Conservation (phyloP, 768 basidiomycete species). For the Termitomyces sp. region DNA sequence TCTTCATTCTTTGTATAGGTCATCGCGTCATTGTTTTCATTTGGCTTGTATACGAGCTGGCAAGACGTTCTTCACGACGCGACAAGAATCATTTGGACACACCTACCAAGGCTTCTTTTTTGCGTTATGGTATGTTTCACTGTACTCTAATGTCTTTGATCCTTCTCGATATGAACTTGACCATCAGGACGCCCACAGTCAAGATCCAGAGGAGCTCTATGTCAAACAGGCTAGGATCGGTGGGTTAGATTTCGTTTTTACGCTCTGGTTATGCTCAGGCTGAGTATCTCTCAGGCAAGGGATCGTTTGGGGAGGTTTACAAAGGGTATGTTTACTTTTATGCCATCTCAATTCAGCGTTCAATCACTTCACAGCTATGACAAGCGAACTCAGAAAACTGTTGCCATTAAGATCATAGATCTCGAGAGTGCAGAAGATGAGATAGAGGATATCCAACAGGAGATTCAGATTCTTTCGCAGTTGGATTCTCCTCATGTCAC, state of each 20-base stretch:
- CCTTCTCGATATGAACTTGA: conserved; percentile 25
- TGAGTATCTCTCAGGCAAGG: conserved; percentile 65
- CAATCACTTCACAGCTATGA: conserved; percentile 63
- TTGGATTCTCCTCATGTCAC: conserved; percentile 96
- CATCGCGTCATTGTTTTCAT: conserved; percentile 5
- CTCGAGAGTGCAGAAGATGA: conserved; percentile 99
- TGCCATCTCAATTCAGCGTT: neutral
- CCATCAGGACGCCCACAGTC: conserved; percentile 24
- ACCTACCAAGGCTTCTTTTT: conserved; percentile 6
- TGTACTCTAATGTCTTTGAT: conserved; percentile 13
- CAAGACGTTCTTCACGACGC: conserved; percentile 28
- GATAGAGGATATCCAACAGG: conserved; percentile 99
- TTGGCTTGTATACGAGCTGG: neutral
- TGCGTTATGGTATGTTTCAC: conserved; percentile 26
- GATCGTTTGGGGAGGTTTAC: conserved; percentile 99
- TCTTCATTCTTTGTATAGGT: neutral
- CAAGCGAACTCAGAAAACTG: conserved; percentile 92
- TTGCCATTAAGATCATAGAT: conserved; percentile 99
- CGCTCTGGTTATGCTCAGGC: conserved; percentile 10
- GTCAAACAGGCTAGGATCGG: conserved; percentile 98
- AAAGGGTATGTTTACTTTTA: conserved; percentile 67
- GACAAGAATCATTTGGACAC: conserved; percentile 24
- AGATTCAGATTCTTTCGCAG: conserved; percentile 97
- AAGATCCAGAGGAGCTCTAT: conserved; percentile 96
- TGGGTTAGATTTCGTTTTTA: conserved; percentile 31